Evolutionary conservation across 768 basidiomycete species (phyloP), one percentile per base, ranked within the genome.

Genomic region (Boletus reticuloceps): DNA sequence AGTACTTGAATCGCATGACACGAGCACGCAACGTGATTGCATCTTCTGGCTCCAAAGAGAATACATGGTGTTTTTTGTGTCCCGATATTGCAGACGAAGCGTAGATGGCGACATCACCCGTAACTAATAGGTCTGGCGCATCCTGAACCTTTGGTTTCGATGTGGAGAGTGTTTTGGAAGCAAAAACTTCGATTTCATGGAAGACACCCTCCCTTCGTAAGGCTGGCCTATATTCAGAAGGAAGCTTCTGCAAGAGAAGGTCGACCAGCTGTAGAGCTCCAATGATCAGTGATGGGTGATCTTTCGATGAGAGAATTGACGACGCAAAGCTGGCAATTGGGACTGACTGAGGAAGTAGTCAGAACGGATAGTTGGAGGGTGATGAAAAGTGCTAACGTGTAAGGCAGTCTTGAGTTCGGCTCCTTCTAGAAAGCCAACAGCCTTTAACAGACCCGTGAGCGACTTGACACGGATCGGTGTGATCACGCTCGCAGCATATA

Each of bases 401-500:
- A 98, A 77, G n/a, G 92, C 86, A 41, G 75, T 75, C 63, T 82
- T 85, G 29, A 98, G 76, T 13, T 86, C 87, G 7, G 87, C 85
- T 3, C 82, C 80, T 52, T 92, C 88, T 44, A 92, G 77, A 71
- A 94, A 98, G 58, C 91, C 89, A 53, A 96, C 84, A 3, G 96
- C 94, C 69, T 98, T 97, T 59, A 97, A 73, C 47, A 98, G 65
- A 2, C 89, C 93, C 0, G 86, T 89, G 58, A 98, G 76, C 0
- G 94, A 92, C 75, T 96, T 95, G 41, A 89, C 83, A 55, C 97
- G 82, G 12, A 98, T 86, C 3, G 91, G 85, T 0, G 87, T 83
- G 47, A 88, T 85, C 27, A 98, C 95, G 69, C 93, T 97, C 31
- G 97, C 96, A n/a, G 95, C 90, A 72, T 98, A 98, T n/a, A 99